These are phyloP conservation scores for Phragmites australis DNA, from an alignment of 176 grass and related monocot species.

Conservation along the genomic window DNA sequence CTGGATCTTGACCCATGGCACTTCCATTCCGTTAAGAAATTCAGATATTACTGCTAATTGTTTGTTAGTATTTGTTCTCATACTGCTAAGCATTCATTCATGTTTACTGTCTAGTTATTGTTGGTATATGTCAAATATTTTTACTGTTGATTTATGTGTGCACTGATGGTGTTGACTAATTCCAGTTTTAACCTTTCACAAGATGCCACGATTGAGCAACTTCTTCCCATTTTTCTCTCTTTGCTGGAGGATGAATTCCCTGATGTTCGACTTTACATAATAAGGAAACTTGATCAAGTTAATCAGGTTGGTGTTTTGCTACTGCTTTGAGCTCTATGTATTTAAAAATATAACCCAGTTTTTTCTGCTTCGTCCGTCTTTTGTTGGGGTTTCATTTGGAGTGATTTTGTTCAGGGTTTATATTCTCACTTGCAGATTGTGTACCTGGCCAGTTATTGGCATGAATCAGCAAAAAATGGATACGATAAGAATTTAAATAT, in stretches of 20 bases:
- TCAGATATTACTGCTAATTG: background rate
- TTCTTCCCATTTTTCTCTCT: constrained; percentile 98
- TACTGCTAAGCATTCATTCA: background rate
- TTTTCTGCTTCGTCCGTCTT: background rate
- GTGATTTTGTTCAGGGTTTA: background rate
- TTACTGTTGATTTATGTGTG: background rate
- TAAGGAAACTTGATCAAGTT: constrained; percentile 98
- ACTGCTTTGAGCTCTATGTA: background rate
- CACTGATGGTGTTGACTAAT: constrained; percentile 6
- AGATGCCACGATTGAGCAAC: constrained; percentile 81
- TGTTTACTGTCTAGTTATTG: background rate
- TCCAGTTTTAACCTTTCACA: constrained; percentile 24
- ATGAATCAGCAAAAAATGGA: no score
- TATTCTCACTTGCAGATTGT: background rate
- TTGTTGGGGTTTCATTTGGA: background rate
- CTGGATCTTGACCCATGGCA: no score
- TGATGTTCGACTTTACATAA: constrained; percentile 97
- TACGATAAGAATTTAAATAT: no score
- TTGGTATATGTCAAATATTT: background rate
- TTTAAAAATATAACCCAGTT: background rate
- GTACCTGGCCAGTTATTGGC: no score
- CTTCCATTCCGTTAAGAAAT: background rate
- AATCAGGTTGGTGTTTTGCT: constrained; percentile 42
- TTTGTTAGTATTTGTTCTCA: background rate
- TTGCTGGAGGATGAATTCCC: constrained; percentile 97